phyloP scores from a whole-genome alignment of 257 asterid species.

The Leptodermis oblonga region DNA sequence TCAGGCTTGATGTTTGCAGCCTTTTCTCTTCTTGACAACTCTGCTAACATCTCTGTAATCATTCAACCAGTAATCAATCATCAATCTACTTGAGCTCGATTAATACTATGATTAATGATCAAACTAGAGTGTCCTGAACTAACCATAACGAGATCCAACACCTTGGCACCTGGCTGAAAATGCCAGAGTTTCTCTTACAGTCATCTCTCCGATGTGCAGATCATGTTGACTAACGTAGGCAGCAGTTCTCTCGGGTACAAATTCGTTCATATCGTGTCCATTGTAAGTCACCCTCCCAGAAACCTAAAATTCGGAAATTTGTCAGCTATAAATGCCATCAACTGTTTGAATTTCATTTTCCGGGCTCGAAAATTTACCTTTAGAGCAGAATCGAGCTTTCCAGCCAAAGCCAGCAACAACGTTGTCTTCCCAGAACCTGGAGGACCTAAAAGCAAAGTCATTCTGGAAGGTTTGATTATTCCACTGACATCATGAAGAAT shows the following conservation, averaged over 20 bases:
- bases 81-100: not conserved
- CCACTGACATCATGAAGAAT: slow-evolving; percentile 61
- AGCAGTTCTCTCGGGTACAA: slow-evolving; percentile 57
- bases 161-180: slow-evolving; percentile 78
- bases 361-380: slow-evolving; percentile 28
- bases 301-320: slow-evolving; percentile 19
- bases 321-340: not conserved
- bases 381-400: slow-evolving; percentile 51
- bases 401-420: slow-evolving; percentile 59
- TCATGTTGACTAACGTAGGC: slow-evolving; percentile 70
- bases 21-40: slow-evolving; percentile 50
- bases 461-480: slow-evolving; percentile 55
- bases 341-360: not conserved
- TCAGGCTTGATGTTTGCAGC: slow-evolving; percentile 51
- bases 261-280: slow-evolving; percentile 58
- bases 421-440: slow-evolving; percentile 78
- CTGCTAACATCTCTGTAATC: slow-evolving; percentile 67
- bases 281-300: slow-evolving; percentile 59
- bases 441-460: slow-evolving; percentile 75
- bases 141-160: slow-evolving; percentile 69
- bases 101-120: not conserved
- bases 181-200: slow-evolving; percentile 67
- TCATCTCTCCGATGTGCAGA: slow-evolving; percentile 66
- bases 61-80: slow-evolving; percentile 6
- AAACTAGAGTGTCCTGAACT: slow-evolving; percentile 10